These are phyloP conservation scores for Sporothrix dimorphospora DNA, from an alignment of 2,329 filamentous ascomycete genomes.

Conservation along the genomic window DNA sequence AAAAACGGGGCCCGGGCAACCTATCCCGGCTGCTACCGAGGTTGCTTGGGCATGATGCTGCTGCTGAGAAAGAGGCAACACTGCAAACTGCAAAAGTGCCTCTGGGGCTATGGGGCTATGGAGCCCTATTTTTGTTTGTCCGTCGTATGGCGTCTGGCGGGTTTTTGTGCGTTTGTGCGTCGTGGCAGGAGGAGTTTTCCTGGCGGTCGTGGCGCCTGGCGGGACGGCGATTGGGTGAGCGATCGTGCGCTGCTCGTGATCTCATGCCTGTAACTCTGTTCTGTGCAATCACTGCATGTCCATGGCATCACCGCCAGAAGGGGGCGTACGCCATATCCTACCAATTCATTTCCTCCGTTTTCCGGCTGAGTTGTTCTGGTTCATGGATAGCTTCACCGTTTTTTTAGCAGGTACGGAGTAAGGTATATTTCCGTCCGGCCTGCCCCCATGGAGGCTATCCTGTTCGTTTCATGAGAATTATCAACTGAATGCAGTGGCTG, in stretches of 20 bases:
- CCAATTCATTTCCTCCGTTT: neutral
- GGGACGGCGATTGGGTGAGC: slow-evolving; percentile 3
- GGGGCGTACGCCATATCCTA: neutral
- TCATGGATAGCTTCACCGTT: neutral
- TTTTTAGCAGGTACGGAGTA: no score
- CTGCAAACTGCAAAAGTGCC: neutral
- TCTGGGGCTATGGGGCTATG: slow-evolving; percentile 15
- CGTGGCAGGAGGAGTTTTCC: slow-evolving; percentile 12
- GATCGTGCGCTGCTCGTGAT: neutral
- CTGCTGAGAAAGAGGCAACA: neutral
- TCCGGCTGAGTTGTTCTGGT: neutral
- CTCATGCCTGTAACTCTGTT: neutral
- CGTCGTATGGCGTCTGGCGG: neutral
- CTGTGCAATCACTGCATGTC: neutral
- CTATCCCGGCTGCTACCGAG: slow-evolving; percentile 28
- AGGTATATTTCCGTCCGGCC: neutral
- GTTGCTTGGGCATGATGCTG: slow-evolving; percentile 17
- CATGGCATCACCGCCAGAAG: neutral
- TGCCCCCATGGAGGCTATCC: neutral
- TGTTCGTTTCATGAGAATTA: neutral
- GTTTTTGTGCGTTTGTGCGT: slow-evolving; percentile 11
- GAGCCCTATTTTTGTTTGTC: neutral
- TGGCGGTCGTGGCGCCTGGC: slow-evolving; percentile 11
- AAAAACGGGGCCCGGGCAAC: neutral
- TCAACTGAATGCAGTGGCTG: neutral